Evolutionary conservation across 331 rosid genomes (phyloP).

Genomic region (Quercus lobata): DNA sequence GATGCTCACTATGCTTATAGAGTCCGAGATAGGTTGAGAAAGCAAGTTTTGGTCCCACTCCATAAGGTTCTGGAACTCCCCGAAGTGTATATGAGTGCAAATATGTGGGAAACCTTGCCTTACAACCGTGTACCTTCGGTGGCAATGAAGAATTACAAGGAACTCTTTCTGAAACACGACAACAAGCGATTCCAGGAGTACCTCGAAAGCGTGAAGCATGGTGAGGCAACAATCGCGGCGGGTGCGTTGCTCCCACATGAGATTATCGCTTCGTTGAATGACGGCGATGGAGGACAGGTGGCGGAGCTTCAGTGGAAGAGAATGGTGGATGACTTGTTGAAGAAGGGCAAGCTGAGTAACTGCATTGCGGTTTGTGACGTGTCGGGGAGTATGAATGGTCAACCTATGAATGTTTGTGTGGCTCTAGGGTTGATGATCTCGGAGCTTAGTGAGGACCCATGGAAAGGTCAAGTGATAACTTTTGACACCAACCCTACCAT

Average conservation of each 20-base stretch:
- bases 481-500: conserved; percentile 41
- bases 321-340: neutral
- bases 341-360: conserved; percentile 33
- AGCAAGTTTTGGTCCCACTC: conserved; percentile 28
- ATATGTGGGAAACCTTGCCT: conserved; percentile 36
- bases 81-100: conserved; percentile 35
- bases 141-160: conserved; percentile 34
- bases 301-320: conserved; percentile 3
- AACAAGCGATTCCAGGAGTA: conserved; percentile 28
- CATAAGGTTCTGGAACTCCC: conserved; percentile 37
- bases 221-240: conserved; percentile 30
- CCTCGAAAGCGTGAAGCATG: conserved; percentile 28
- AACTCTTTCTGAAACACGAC: conserved; percentile 37
- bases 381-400: conserved; percentile 34
- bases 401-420: conserved; percentile 36
- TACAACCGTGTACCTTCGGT: conserved; percentile 1
- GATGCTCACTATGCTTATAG: too few relatives aligned
- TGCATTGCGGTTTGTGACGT: conserved; percentile 47
- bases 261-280: conserved; percentile 15
- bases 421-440: too few relatives aligned
- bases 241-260: conserved; percentile 56
- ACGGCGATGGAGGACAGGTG: conserved; percentile 12
- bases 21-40: too few relatives aligned
- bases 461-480: conserved; percentile 51
- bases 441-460: conserved; percentile 40